phyloP scores from a whole-genome alignment of 1,139 yeast genomes.

The Kodamaea suecica region DNA sequence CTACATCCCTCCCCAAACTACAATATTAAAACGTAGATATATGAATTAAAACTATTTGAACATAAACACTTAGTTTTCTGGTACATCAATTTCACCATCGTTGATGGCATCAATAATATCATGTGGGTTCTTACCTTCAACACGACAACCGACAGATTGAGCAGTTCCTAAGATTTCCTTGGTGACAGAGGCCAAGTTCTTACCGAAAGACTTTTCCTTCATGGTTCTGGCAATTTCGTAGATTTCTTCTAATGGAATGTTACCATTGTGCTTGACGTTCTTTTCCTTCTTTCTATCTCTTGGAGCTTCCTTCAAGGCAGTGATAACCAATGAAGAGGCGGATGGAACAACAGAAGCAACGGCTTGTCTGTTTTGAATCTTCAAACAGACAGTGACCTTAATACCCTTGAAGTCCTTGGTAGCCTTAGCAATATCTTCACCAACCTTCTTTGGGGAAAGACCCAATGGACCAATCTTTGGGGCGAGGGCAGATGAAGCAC shows the following conservation, averaged over 20 bases:
- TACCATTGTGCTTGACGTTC: constrained; percentile 99
- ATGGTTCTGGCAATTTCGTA: constrained; percentile 96
- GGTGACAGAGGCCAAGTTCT: constrained; percentile 92
- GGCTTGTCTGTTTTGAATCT: constrained; percentile 99
- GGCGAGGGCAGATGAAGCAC: constrained; percentile 99
- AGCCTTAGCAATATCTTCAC: constrained; percentile 99
- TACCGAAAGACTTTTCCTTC: constrained; percentile 98
- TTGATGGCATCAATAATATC: constrained; percentile 96
- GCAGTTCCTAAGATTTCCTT: constrained; percentile 99
- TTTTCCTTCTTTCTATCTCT: constrained; percentile 99
- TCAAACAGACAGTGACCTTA: constrained; percentile 97
- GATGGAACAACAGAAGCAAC: constrained; percentile 98
- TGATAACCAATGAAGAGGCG: constrained; percentile 97
- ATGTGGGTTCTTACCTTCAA: constrained; percentile 99
- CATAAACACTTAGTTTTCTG: constrained; percentile 70
- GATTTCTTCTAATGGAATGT: constrained; percentile 96
- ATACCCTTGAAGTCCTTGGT: constrained; percentile 99
- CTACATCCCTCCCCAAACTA: too few relatives aligned
- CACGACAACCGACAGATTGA: constrained; percentile 99
- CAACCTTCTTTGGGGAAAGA: constrained; percentile 99
- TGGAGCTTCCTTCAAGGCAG: constrained; percentile 99
- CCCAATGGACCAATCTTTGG: constrained; percentile 99
- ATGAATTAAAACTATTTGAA: constrained; percentile 33
- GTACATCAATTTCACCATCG: constrained; percentile 97
- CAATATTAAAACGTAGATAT: too few relatives aligned